phyloP scores from a whole-genome alignment of 108 stramenopile species.

The Schizochytrium sp. region DNA sequence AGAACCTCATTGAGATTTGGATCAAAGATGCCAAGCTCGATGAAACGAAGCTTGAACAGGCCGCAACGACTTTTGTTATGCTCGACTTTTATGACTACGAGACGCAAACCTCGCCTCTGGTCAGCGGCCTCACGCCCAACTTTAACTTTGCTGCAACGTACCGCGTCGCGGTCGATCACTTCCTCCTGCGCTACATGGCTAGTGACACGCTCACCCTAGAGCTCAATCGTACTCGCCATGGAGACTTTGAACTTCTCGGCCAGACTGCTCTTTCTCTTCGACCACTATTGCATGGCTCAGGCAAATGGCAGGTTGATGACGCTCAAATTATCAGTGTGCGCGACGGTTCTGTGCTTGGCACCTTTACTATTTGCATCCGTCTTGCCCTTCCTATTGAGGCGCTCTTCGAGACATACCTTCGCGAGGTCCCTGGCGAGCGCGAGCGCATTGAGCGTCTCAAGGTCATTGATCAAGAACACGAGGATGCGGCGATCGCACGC shows the following conservation, averaged over 20 bases:
- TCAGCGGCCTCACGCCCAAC: slow-evolving; percentile 36
- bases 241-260: slow-evolving; percentile 45
- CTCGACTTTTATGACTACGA: slow-evolving; percentile 62
- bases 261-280: slow-evolving; percentile 27
- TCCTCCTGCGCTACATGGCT: slow-evolving; percentile 51
- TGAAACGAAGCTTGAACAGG: slow-evolving; percentile 30
- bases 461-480: background rate
- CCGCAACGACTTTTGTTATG: slow-evolving; percentile 42
- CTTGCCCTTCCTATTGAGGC: slow-evolving; percentile 51
- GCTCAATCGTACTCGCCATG: slow-evolving; percentile 50
- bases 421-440: slow-evolving; percentile 46
- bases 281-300: slow-evolving; percentile 30
- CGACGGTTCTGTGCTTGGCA: slow-evolving; percentile 35
- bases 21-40: slow-evolving; percentile 39
- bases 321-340: slow-evolving; percentile 37
- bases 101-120: slow-evolving; percentile 52
- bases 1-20: slow-evolving; percentile 60
- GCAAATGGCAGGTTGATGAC: slow-evolving; percentile 23
- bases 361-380: slow-evolving; percentile 44
- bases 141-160: slow-evolving; percentile 57
- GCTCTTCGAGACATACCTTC: slow-evolving; percentile 46
- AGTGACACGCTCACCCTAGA: slow-evolving; percentile 45
- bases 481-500: background rate
- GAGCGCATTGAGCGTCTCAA: slow-evolving; percentile 34
- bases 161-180: slow-evolving; percentile 56